Conservation (phyloP, 2,329 filamentous ascomycete genomes). For the Xylaria sp. region DNA sequence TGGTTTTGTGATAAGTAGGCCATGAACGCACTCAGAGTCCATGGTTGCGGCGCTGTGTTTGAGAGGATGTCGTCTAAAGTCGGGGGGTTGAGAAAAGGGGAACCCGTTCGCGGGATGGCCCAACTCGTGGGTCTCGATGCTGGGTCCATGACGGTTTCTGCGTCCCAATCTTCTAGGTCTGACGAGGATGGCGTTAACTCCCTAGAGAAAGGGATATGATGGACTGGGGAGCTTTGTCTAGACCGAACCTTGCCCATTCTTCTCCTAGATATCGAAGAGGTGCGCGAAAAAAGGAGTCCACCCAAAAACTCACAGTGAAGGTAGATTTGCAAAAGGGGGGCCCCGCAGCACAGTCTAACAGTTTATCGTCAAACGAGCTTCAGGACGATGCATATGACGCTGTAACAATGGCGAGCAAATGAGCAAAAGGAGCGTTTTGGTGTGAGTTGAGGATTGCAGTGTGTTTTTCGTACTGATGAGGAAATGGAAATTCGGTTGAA, state of each 20-base stretch:
- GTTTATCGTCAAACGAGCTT: constrained; percentile 1
- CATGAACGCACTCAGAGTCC: constrained; percentile 89
- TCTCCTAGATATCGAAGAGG: constrained; percentile 19
- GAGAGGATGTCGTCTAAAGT: constrained; percentile 82
- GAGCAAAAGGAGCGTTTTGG: not conserved
- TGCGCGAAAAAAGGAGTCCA: constrained; percentile 19
- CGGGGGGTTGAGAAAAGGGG: constrained; percentile 47
- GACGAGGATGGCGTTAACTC: constrained; percentile 43
- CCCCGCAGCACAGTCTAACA: constrained; percentile 1
- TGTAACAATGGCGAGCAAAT: not conserved
- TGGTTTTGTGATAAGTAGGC: constrained; percentile 96
- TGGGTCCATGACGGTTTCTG: constrained; percentile 40
- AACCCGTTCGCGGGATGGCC: constrained; percentile 37
- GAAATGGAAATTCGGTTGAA: constrained; percentile 5
- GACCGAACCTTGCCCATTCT: constrained; percentile 46
- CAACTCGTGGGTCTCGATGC: constrained; percentile 50
- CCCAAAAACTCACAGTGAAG: constrained; percentile 21
- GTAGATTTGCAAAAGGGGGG: constrained; percentile 22
- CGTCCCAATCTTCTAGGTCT: constrained; percentile 41
- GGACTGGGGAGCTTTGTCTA: constrained; percentile 41
- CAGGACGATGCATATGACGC: constrained; percentile 14
- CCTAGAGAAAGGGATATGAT: constrained; percentile 38
- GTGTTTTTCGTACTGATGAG: constrained; percentile 1
- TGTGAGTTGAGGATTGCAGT: not conserved
- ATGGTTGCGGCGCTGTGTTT: constrained; percentile 80